Conservation (phyloP, 768 basidiomycete species). For the Boletellus ananas region DNA sequence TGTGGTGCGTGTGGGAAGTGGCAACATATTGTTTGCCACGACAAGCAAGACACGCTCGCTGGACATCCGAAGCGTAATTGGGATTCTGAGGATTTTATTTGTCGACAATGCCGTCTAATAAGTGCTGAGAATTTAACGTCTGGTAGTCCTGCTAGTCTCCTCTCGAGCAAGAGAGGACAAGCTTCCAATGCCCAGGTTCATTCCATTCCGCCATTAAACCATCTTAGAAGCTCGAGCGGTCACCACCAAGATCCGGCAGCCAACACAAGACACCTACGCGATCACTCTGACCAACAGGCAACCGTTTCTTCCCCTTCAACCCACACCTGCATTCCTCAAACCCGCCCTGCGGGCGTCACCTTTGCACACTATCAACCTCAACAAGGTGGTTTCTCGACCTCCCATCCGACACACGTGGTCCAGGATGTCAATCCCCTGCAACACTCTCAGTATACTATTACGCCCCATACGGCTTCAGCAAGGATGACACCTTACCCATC, state of each 20-base stretch:
- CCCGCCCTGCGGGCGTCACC: slow-evolving; percentile 27
- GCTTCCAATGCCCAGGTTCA: slow-evolving; percentile 9
- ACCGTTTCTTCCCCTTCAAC: slow-evolving; percentile 14
- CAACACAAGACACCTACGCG: slow-evolving; percentile 22
- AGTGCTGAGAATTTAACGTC: slow-evolving; percentile 9
- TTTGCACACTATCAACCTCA: slow-evolving; percentile 38
- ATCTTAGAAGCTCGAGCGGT: slow-evolving; percentile 14
- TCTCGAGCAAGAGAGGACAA: slow-evolving; percentile 10
- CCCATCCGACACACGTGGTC: slow-evolving; percentile 28
- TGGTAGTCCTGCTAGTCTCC: slow-evolving; percentile 2
- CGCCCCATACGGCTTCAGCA: slow-evolving; percentile 13
- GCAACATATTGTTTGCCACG: slow-evolving; percentile 90
- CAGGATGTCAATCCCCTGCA: slow-evolving; percentile 19
- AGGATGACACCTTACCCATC: slow-evolving; percentile 25
- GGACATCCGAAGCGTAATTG: slow-evolving; percentile 75
- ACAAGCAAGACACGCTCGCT: slow-evolving; percentile 58
- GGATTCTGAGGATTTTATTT: slow-evolving; percentile 82
- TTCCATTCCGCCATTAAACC: slow-evolving; percentile 13
- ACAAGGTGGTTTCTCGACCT: slow-evolving; percentile 34
- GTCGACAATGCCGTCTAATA: slow-evolving; percentile 48
- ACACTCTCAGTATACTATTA: slow-evolving; percentile 14
- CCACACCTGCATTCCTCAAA: slow-evolving; percentile 16
- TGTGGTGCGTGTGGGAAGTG: slow-evolving; percentile 81
- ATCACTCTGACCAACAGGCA: slow-evolving; percentile 18
- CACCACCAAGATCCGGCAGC: slow-evolving; percentile 15